phyloP scores from a whole-genome alignment of 768 basidiomycete genomes.

The Mycena galopus region DNA sequence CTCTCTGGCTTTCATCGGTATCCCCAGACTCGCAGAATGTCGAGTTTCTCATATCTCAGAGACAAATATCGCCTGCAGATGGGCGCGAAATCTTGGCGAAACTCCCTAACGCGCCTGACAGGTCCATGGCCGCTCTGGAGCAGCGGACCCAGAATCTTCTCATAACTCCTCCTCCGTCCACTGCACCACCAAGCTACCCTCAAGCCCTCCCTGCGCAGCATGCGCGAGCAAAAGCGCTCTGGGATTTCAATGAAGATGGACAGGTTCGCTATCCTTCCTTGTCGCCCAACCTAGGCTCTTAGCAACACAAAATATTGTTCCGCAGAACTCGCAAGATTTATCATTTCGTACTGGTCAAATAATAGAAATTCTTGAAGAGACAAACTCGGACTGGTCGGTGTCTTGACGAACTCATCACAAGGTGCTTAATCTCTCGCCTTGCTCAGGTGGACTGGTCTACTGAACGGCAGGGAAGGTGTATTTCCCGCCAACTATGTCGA shows the following conservation, averaged over 20 bases:
- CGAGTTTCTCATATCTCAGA: conserved; percentile 64
- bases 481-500: conserved; percentile 85
- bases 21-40: conserved; percentile 73
- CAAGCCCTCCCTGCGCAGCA: conserved; percentile 18
- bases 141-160: conserved; percentile 29
- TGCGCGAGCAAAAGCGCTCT: conserved; percentile 65
- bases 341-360: conserved; percentile 80
- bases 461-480: conserved; percentile 72
- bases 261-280: conserved; percentile 48
- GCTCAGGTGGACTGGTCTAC: conserved; percentile 74
- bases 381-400: conserved; percentile 77
- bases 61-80: conserved; percentile 61
- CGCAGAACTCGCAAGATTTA: conserved; percentile 82
- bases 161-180: conserved; percentile 20
- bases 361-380: conserved; percentile 80
- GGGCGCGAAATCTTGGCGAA: conserved; percentile 60
- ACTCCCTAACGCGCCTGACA: conserved; percentile 47
- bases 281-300: neutral
- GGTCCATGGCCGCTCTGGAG: conserved; percentile 28
- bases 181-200: neutral
- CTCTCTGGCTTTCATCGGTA: conserved; percentile 62
- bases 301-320: conserved; percentile 5
- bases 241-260: conserved; percentile 75
- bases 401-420: neutral
- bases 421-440: neutral